phyloP scores from a whole-genome alignment of 495 filamentous ascomycete species.

The Tuber aestivum region DNA sequence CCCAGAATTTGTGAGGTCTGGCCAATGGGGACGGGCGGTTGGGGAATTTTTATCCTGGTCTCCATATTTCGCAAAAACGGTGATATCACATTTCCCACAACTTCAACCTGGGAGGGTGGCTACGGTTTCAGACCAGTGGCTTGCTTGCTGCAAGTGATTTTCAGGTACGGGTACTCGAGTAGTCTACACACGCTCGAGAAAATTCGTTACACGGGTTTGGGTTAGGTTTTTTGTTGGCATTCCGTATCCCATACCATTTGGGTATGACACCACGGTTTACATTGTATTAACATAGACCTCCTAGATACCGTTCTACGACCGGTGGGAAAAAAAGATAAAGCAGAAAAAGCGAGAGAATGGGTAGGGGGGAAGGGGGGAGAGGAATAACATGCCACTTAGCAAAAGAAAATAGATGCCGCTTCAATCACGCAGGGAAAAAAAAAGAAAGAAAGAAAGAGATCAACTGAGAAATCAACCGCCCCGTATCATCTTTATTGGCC shows the following conservation, averaged over 20 bases:
- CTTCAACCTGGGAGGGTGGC: not conserved
- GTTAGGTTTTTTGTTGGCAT: not conserved
- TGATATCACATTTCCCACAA: not conserved
- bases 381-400: not conserved
- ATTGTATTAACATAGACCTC: not conserved
- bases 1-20: not conserved
- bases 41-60: not conserved
- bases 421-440: conserved; percentile 4
- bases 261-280: not conserved
- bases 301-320: not conserved
- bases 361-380: not conserved
- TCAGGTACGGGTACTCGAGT: not conserved
- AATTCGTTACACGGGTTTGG: not conserved
- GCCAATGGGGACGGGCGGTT: not conserved
- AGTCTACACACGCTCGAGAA: not conserved
- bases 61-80: not conserved
- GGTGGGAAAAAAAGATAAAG: not conserved
- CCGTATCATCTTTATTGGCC: conserved; percentile 36
- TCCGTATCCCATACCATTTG: not conserved
- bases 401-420: not conserved
- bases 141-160: not conserved
- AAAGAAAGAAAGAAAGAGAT: conserved; percentile 1
- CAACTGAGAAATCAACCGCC: conserved; percentile 2
- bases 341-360: not conserved
- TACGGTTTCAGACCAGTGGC: not conserved